A percentile compares a stretch with the other conserved stretches of the same genome.
These are phyloP conservation scores for Aspergillus tamarii DNA, from an alignment of 2,329 filamentous ascomycete species.

Conservation along the genomic window DNA sequence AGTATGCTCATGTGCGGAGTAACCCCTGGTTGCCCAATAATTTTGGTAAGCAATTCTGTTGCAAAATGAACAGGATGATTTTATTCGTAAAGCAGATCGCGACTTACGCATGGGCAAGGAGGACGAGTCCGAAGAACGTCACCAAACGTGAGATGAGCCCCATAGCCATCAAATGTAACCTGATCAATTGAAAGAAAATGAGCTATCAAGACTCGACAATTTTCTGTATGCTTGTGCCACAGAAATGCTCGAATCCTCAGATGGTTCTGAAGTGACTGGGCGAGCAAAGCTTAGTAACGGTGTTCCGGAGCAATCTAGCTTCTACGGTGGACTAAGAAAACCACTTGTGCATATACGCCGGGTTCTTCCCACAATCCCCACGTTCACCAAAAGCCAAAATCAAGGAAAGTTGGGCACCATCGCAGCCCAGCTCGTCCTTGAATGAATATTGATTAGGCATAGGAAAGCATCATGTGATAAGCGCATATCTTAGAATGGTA, in stretches of 20 bases:
- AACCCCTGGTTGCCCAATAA: slow-evolving; percentile 66
- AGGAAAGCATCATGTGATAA: background rate
- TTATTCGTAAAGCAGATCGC: background rate
- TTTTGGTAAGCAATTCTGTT: background rate
- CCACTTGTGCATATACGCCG: background rate
- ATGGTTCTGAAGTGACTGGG: background rate
- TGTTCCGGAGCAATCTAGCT: slow-evolving; percentile 2
- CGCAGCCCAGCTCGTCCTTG: background rate
- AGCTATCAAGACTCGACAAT: background rate
- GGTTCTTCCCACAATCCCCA: slow-evolving; percentile 5
- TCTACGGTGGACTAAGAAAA: slow-evolving; percentile 10
- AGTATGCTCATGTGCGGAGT: slow-evolving; percentile 93
- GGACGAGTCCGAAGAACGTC: slow-evolving; percentile 73
- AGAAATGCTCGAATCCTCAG: background rate
- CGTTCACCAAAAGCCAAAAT: background rate
- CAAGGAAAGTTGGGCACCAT: slow-evolving; percentile 7
- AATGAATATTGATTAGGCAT: background rate
- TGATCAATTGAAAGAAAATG: background rate
- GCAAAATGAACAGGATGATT: background rate
- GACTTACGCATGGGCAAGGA: slow-evolving; percentile 85
- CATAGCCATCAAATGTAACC: slow-evolving; percentile 53
- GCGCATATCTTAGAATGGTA: background rate
- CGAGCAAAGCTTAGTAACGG: slow-evolving; percentile 4
- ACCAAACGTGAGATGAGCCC: slow-evolving; percentile 71
- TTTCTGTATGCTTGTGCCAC: background rate